phyloP scores from a whole-genome alignment of 306 rosid species.

The Hippophae gyantsensis region DNA sequence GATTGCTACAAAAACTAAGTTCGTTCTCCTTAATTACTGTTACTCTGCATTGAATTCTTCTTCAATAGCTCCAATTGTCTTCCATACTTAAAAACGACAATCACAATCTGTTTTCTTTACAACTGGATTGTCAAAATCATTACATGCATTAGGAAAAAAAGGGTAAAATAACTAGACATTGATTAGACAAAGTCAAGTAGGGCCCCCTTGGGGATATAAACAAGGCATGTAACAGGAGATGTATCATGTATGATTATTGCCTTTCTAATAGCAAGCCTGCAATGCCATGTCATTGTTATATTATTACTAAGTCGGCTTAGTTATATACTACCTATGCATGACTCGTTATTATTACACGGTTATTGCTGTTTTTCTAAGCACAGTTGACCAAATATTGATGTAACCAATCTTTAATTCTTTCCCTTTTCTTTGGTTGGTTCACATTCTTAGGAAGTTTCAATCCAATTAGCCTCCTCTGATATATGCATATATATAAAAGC shows the following conservation, averaged over 20 bases:
- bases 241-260: neutral
- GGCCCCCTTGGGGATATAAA: constrained; percentile 13
- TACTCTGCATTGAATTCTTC: too few species aligned
- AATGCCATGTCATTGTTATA: neutral
- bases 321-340: too few species aligned
- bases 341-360: neutral
- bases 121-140: neutral
- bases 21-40: too few species aligned
- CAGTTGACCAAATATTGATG: neutral
- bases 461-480: constrained; percentile 1
- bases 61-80: too few species aligned
- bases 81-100: too few species aligned
- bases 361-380: neutral
- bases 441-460: constrained; percentile 20
- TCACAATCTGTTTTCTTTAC: neutral
- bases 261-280: neutral
- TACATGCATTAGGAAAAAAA: neutral
- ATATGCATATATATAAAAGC: constrained; percentile 3
- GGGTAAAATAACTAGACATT: neutral
- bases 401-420: constrained; percentile 5
- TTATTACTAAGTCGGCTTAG: constrained; percentile 12
- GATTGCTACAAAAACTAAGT: too few species aligned
- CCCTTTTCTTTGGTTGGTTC: neutral
- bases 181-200: neutral
- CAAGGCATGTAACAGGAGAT: constrained; percentile 1